Base-by-base conservation (phyloP, 1,139 yeast species). In the Kurtzmaniella quercitrusa region DNA sequence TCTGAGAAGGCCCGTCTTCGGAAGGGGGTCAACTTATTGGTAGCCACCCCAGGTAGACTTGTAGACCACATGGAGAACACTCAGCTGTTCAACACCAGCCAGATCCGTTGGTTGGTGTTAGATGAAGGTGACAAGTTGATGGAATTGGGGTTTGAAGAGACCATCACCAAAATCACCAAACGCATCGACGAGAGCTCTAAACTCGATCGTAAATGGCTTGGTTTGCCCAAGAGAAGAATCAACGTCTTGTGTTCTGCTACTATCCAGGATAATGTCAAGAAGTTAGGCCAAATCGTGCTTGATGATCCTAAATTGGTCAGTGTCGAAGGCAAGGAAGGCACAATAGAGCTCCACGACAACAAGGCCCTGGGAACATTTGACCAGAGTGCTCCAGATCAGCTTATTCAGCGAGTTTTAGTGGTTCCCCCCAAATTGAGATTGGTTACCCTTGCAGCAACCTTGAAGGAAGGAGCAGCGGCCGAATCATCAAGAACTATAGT, bases 41-140 rank as follows among this genome's bases (percentile, higher is more conserved):
- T 90, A 34, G 96, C 94, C 16, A 90, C 97, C 0, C 97, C 97
- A 1, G 97, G 97, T 42, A 75, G 97, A 52, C 70, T 90, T 44
- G 85, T 88, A 3, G 98, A 93, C 62, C 98, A 93, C 68, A 80
- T 93, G 53, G 95, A 89, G 50, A 87, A 90, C 60, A 93, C 98
- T 0, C 50, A 59, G 21, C 79, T 84, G 18, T 75, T 90, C 48
- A 83, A 89, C 51, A 65, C 87, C 25, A 72, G 86, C 7, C 81
- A 87, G 46, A 73, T 91, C 40, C 72, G 96, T 55, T 93, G 90
- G 78, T 76, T 91, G 25, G 82, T 93, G 15, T 65, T 93, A 50
- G 98, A 93, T 66, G 98, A 93, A 72, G 98, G 98, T 60, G 98
- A 93, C 65, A 79, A 91, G 53, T 74, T 93, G 55, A 88, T 93